phyloP scores from a whole-genome alignment of 805 yeast species.

The Pichia eremophila region DNA sequence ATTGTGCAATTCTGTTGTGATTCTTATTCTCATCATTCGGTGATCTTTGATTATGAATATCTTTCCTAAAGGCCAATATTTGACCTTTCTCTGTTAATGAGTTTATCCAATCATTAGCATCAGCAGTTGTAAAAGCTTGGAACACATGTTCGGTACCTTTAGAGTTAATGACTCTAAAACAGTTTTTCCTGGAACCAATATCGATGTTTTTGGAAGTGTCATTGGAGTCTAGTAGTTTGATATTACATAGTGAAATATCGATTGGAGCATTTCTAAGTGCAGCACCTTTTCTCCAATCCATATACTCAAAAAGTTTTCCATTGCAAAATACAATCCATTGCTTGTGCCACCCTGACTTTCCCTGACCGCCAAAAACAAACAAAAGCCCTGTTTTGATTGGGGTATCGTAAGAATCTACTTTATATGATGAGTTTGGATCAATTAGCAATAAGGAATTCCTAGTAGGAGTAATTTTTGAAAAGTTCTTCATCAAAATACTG shows the following conservation, averaged over 20 bases:
- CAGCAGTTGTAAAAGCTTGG: slow-evolving; percentile 65
- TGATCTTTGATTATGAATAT: background rate
- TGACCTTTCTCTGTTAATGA: slow-evolving; percentile 48
- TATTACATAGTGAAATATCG: slow-evolving; percentile 59
- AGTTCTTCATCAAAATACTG: slow-evolving; percentile 34
- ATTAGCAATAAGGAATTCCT: background rate
- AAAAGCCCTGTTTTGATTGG: slow-evolving; percentile 36
- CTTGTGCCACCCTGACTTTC: slow-evolving; percentile 74
- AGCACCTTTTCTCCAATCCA: slow-evolving; percentile 71
- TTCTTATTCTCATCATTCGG: background rate
- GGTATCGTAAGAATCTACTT: background rate
- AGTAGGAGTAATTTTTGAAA: background rate
- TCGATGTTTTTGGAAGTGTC: slow-evolving; percentile 34
- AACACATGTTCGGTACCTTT: slow-evolving; percentile 55
- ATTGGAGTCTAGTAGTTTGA: slow-evolving; percentile 32
- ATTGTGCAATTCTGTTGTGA: background rate
- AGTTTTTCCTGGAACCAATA: slow-evolving; percentile 39
- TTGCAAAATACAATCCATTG: slow-evolving; percentile 72
- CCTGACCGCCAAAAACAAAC: slow-evolving; percentile 51
- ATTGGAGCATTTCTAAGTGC: slow-evolving; percentile 57
- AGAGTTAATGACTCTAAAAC: slow-evolving; percentile 73
- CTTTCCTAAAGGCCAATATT: slow-evolving; percentile 17
- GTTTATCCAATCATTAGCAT: slow-evolving; percentile 59
- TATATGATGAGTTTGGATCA: slow-evolving; percentile 3
- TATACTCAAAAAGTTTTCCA: slow-evolving; percentile 61